A percentile compares a stretch with the other conserved stretches of the same genome.
phyloP scores from a whole-genome alignment of 257 asterid genomes.

The Linaria vulgaris region DNA sequence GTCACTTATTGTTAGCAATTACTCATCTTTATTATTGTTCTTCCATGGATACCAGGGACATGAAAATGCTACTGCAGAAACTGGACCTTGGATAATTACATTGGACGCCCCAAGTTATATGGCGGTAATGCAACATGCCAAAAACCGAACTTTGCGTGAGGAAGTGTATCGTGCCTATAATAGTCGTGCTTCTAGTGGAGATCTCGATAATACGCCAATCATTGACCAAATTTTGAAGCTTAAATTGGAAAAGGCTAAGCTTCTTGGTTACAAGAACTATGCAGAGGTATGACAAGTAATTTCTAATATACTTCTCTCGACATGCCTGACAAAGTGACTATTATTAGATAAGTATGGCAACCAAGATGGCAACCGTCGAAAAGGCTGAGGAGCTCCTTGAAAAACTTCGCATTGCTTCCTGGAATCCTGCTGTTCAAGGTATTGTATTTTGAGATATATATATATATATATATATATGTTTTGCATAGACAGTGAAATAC shows the following conservation, averaged over 20 bases:
- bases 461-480: no score
- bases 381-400: conserved; percentile 91
- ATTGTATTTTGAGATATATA: conserved; percentile 13
- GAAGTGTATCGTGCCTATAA: conserved; percentile 90
- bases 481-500: neutral
- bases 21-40: neutral
- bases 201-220: conserved; percentile 73
- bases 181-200: conserved; percentile 93
- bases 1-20: no score
- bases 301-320: conserved; percentile 10
- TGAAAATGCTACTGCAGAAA: conserved; percentile 87
- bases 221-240: conserved; percentile 88
- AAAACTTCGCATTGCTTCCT: conserved; percentile 82
- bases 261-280: conserved; percentile 88
- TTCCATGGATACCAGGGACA: conserved; percentile 64
- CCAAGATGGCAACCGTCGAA: conserved; percentile 92
- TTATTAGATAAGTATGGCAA: conserved; percentile 89
- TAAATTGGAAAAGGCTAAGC: conserved; percentile 89
- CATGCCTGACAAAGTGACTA: conserved; percentile 29
- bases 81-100: conserved; percentile 94
- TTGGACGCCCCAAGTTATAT: conserved; percentile 88
- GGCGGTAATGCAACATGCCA: conserved; percentile 92
- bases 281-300: conserved; percentile 65
- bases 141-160: conserved; percentile 82
- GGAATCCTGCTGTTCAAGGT: conserved; percentile 87